A percentile compares a stretch with the other conserved stretches of the same genome.
These are phyloP conservation scores for Paramyrothecium sp. DNA, from an alignment of 2,329 filamentous ascomycete species.

Conservation along the genomic window DNA sequence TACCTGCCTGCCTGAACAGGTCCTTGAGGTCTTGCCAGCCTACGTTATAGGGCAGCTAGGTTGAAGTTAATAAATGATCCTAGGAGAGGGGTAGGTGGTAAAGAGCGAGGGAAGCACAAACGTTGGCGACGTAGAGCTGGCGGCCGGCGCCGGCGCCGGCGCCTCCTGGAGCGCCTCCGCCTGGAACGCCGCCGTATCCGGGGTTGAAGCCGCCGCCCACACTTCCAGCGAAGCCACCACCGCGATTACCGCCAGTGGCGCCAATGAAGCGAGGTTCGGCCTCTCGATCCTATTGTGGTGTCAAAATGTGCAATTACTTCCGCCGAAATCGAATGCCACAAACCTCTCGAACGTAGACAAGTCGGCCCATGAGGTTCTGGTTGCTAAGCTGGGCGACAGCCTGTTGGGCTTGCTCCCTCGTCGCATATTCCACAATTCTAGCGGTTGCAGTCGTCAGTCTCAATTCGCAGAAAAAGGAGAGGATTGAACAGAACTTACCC, in stretches of 20 bases:
- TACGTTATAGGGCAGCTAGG: conserved; percentile 90
- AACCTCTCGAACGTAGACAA: conserved; percentile 98
- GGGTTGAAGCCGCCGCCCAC: conserved; percentile 54
- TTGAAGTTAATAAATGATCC: conserved; percentile 15
- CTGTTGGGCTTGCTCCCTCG: conserved; percentile 96
- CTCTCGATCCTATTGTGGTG: conserved; percentile 77
- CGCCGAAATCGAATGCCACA: conserved; percentile 25
- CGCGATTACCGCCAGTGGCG: conserved; percentile 60
- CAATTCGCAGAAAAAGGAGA: background rate
- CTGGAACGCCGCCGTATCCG: conserved; percentile 52
- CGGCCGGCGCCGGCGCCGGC: conserved; percentile 62
- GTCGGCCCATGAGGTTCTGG: conserved; percentile 96
- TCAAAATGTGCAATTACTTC: conserved; percentile 3
- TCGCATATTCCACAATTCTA: conserved; percentile 99
- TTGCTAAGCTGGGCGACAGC: conserved; percentile 98
- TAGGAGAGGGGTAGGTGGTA: conserved; percentile 8
- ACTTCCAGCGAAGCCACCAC: conserved; percentile 59
- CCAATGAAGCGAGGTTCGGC: conserved; percentile 95
- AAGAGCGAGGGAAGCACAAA: conserved; percentile 56
- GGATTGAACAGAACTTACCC: conserved; percentile 66
- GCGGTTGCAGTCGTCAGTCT: conserved; percentile 26
- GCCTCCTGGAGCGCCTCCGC: conserved; percentile 44
- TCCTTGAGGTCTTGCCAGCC: conserved; percentile 99
- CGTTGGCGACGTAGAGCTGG: conserved; percentile 97
- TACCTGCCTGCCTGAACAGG: conserved; percentile 96